phyloP scores from a whole-genome alignment of 2,329 filamentous ascomycete species.

The Cladorrhinum sp. region DNA sequence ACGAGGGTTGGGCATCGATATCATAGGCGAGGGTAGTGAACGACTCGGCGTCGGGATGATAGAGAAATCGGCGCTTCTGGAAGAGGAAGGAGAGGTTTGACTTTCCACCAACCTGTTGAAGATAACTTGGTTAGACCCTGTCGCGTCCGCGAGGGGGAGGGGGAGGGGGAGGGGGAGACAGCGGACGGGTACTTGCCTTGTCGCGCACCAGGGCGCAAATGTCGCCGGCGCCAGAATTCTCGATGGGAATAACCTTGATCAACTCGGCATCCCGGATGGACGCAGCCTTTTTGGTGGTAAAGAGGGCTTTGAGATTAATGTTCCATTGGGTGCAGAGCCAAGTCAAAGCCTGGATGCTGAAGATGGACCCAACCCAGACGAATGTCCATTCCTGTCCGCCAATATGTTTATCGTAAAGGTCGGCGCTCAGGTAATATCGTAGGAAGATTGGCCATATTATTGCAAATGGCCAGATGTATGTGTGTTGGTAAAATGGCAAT shows the following conservation, averaged over 20 bases:
- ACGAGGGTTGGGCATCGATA: slow-evolving; percentile 83
- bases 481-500: slow-evolving; percentile 73
- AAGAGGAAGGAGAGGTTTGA: slow-evolving; percentile 85
- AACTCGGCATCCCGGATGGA: slow-evolving; percentile 71
- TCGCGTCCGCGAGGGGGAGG: slow-evolving; percentile 2
- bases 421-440: slow-evolving; percentile 76
- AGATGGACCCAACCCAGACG: slow-evolving; percentile 84
- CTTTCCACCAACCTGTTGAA: slow-evolving; percentile 62
- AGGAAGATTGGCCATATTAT: slow-evolving; percentile 92
- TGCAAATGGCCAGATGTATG: slow-evolving; percentile 90
- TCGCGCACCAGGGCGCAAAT: slow-evolving; percentile 81
- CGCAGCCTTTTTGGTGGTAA: slow-evolving; percentile 71
- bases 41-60: slow-evolving; percentile 64
- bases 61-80: slow-evolving; percentile 96
- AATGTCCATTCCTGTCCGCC: slow-evolving; percentile 97
- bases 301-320: slow-evolving; percentile 76
- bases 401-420: slow-evolving; percentile 88
- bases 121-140: background rate
- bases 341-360: slow-evolving; percentile 80
- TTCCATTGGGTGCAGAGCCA: slow-evolving; percentile 99
- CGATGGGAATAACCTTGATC: slow-evolving; percentile 88
- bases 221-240: slow-evolving; percentile 84
- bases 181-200: slow-evolving; percentile 44
- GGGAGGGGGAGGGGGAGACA: too few species aligned
- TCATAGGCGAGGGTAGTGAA: slow-evolving; percentile 81